Percentiles rank a stretch among this genome's conserved stretches.
These are phyloP conservation scores for Akebia trifoliata DNA, from an alignment of 164 flowering plant species.

Conservation along the genomic window DNA sequence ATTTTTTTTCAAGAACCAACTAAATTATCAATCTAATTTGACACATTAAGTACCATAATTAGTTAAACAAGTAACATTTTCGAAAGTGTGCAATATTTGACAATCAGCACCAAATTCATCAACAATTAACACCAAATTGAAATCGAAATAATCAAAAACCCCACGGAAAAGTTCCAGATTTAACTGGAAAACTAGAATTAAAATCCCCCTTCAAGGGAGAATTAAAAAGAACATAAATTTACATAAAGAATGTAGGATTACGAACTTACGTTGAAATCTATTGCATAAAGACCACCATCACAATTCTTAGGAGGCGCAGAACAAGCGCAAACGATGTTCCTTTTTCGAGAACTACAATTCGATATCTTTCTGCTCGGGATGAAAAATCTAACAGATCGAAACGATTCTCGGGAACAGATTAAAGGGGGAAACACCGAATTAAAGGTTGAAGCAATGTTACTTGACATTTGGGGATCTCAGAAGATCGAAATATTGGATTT, in stretches of 20 bases:
- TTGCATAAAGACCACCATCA: conserved; percentile 17
- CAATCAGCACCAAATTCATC: background rate
- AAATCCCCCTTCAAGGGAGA: background rate
- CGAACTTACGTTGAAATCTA: conserved; percentile 19
- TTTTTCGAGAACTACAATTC: conserved; percentile 19
- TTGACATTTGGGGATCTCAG: conserved; percentile 6
- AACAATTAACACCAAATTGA: background rate
- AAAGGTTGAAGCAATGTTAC: conserved; percentile 3
- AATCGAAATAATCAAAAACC: background rate
- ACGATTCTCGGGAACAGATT: conserved; percentile 4
- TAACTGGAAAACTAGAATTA: background rate
- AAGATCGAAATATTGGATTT: background rate
- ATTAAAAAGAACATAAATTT: background rate
- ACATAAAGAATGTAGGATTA: background rate
- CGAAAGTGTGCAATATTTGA: background rate
- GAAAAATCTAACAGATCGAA: conserved; percentile 15
- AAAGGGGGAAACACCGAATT: conserved; percentile 20
- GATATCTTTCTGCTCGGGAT: conserved; percentile 7
- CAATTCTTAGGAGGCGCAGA: conserved; percentile 41
- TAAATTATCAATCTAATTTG: background rate
- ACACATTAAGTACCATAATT: background rate
- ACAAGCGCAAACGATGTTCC: conserved; percentile 50
- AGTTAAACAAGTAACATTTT: background rate
- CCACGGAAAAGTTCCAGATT: background rate
- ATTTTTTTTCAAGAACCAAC: background rate